A percentile compares a stretch with the other conserved stretches of the same genome.
These are phyloP conservation scores for Cladosporium oxysporum DNA, from an alignment of 2,329 filamentous ascomycete species.

Conservation along the genomic window DNA sequence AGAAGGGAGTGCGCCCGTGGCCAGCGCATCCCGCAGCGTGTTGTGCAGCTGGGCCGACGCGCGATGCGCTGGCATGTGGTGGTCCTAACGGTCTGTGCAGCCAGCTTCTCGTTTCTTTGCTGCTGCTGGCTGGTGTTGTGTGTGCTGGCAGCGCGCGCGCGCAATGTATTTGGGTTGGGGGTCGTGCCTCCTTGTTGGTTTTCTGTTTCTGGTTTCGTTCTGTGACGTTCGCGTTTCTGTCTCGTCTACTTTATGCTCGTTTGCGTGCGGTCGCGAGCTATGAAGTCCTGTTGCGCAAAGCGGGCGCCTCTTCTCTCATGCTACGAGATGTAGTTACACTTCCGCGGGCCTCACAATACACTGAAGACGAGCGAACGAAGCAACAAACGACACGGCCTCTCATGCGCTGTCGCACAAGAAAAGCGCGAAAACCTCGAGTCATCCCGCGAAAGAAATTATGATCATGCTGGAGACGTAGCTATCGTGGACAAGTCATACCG, in stretches of 20 bases:
- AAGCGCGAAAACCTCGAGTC: background rate
- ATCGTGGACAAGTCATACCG: slow-evolving; percentile 15
- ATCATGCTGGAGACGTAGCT: slow-evolving; percentile 11
- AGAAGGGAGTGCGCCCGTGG: background rate
- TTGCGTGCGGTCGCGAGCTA: background rate
- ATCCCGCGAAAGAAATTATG: background rate
- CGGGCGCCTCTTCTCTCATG: background rate
- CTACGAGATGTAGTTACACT: background rate
- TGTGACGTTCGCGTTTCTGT: background rate
- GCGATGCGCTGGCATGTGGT: slow-evolving; percentile 12
- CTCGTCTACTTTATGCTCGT: background rate
- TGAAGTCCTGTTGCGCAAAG: background rate
- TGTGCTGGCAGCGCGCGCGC: slow-evolving; percentile 1
- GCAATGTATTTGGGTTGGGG: slow-evolving; percentile 1
- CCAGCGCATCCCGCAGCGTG: slow-evolving; percentile 7
- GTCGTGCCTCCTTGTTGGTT: background rate
- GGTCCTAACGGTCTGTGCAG: background rate
- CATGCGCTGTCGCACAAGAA: background rate
- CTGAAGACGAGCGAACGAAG: background rate
- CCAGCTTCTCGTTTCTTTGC: background rate
- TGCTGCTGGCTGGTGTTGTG: background rate
- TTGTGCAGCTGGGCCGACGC: background rate
- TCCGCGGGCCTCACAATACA: background rate
- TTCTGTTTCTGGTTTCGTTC: background rate
- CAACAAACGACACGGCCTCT: background rate